Conservation (phyloP, 495 filamentous ascomycete genomes). For the Hypoxylon intermedium region DNA sequence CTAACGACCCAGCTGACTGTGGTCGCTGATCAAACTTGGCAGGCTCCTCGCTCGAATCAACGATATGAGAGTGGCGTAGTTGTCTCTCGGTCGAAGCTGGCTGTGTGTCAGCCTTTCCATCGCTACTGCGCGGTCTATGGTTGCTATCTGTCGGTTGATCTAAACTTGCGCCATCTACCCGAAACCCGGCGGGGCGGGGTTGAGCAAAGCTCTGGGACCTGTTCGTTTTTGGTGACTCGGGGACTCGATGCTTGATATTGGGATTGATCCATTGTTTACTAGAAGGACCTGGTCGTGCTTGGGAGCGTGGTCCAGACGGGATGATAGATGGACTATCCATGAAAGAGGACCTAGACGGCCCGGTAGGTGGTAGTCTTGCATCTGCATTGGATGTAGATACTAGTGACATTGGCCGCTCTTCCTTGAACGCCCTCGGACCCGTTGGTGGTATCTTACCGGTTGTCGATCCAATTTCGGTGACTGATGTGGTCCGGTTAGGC, state of each 20-base stretch:
- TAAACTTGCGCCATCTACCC: slow-evolving; percentile 45
- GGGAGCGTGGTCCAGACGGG: slow-evolving; percentile 65
- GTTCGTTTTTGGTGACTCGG: slow-evolving; percentile 53
- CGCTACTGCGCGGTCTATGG: slow-evolving; percentile 54
- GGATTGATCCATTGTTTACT: slow-evolving; percentile 72
- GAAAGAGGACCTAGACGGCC: slow-evolving; percentile 57
- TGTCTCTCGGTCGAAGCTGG: slow-evolving; percentile 40
- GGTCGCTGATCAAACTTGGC: slow-evolving; percentile 47
- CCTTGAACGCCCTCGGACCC: slow-evolving; percentile 56
- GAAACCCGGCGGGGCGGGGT: slow-evolving; percentile 49
- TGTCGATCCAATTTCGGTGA: slow-evolving; percentile 47
- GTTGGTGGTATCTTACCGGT: slow-evolving; percentile 59
- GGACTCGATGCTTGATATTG: slow-evolving; percentile 52
- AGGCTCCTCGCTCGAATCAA: slow-evolving; percentile 44
- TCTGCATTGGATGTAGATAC: slow-evolving; percentile 43
- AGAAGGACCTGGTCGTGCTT: slow-evolving; percentile 51
- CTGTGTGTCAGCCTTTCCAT: slow-evolving; percentile 50
- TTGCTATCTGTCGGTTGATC: slow-evolving; percentile 53
- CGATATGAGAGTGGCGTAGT: slow-evolving; percentile 41
- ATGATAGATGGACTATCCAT: slow-evolving; percentile 60
- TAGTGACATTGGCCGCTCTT: slow-evolving; percentile 53
- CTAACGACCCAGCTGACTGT: slow-evolving; percentile 50
- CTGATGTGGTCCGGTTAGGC: slow-evolving; percentile 52
- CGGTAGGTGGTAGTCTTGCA: slow-evolving; percentile 48
- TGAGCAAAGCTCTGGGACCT: slow-evolving; percentile 54